Evolutionary conservation across 2,329 filamentous ascomycete genomes (phyloP).

Genomic region (Lachnellula hyalina): DNA sequence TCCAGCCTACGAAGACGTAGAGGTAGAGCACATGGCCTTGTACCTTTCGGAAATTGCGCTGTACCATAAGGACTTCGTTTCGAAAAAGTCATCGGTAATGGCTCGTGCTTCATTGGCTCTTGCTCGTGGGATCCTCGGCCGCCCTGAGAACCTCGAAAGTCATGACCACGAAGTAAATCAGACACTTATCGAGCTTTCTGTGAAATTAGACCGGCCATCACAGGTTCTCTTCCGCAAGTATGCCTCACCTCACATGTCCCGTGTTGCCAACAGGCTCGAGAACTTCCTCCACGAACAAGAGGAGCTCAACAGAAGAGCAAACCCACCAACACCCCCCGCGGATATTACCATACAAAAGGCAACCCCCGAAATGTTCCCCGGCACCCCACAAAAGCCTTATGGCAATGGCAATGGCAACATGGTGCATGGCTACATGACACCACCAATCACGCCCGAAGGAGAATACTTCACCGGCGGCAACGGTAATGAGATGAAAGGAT

Average conservation of each 20-base stretch:
- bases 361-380: slow-evolving; percentile 54
- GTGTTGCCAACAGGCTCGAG: slow-evolving; percentile 59
- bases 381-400: slow-evolving; percentile 73
- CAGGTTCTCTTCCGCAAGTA: slow-evolving; percentile 65
- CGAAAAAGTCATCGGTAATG: slow-evolving; percentile 84
- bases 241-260: slow-evolving; percentile 57
- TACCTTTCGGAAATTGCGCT: slow-evolving; percentile 94
- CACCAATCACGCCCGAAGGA: slow-evolving; percentile 77
- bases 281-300: slow-evolving; percentile 61
- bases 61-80: slow-evolving; percentile 96
- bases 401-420: slow-evolving; percentile 48
- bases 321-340: slow-evolving; percentile 55
- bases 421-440: slow-evolving; percentile 74
- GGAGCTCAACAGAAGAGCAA: slow-evolving; percentile 49
- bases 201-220: slow-evolving; percentile 62
- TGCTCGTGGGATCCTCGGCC: slow-evolving; percentile 77
- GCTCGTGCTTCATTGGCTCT: slow-evolving; percentile 82
- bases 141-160: slow-evolving; percentile 66
- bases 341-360: slow-evolving; percentile 46
- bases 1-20: slow-evolving; percentile 64
- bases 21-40: slow-evolving; percentile 89
- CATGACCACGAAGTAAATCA: slow-evolving; percentile 67
- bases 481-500: slow-evolving; percentile 24
- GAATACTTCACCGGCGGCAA: slow-evolving; percentile 40
- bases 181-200: slow-evolving; percentile 48